Evolutionary conservation across 768 basidiomycete genomes (phyloP), one percentile per base, ranked within the genome.

Genomic region (Mycena galericulata): DNA sequence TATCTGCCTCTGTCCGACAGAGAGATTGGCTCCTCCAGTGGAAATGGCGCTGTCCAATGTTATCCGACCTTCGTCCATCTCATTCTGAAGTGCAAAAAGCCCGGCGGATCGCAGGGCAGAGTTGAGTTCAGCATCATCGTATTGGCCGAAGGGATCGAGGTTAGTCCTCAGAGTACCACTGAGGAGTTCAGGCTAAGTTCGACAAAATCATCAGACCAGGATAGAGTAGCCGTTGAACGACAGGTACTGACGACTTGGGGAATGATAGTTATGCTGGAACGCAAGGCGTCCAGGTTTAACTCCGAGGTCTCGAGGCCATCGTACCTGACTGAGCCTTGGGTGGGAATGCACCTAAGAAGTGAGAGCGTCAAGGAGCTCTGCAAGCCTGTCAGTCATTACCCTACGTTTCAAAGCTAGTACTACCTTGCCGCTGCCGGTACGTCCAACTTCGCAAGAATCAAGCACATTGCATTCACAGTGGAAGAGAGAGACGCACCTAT

Each of bases 361-460:
- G 89, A 85, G 18, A 91, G 77, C 1, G 88, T 83, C 32, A 86
- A 72, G 22, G 90, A 90, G 69, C 89, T 89, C 83, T 85, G 76
- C 6, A 58, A n/a, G 54, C 8, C 3, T 32, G 41, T 51, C 15
- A 71, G 43, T 41, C 3, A 49, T 24, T 20, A 15, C 14, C n/a
- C 22, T n/a, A 18, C 17, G 9, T 9, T 43, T n/a, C 17, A n/a
- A 17, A 43, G 41, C 6, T 43, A 43, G 14, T 9, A 6, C 18
- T n/a, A 43, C 41, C 20, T 43, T 43, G 9, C 41, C 41, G 6
- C 9, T 9, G 6, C 41, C 41, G 20, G 41, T 43, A 15, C 41
- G 14, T 8, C 41, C 41, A 43, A 43, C 41, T 43, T 43, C 17
- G 5, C 41, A 18, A n/a, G 41, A 15, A 15, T 43, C 5, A 43